Base-by-base conservation (phyloP, 495 filamentous ascomycete genomes). In the Terfezia boudieri region DNA sequence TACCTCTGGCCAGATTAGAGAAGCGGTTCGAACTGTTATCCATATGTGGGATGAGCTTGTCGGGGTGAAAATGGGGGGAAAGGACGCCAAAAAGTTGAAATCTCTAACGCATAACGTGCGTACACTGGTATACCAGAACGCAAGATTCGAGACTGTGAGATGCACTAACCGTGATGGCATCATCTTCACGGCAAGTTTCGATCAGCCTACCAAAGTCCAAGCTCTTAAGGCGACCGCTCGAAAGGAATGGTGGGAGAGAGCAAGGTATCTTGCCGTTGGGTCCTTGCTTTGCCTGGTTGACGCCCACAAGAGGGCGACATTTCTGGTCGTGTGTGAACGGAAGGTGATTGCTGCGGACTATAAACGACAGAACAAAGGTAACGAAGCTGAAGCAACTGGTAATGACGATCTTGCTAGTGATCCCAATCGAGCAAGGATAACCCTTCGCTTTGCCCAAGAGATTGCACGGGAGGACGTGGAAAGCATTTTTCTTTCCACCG, bases 1-100 rank as follows among this genome's bases (percentile, higher is more conserved):
- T 61, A 79, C 73, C 0, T 64, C 80, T 1, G 79, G 80, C 5
- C 75, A 76, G 57, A 68, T 84, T 2, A 66, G 76, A 49, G 77
- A 83, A 59, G 72, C 73, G 7, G 8, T 68, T 82, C 10, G 65
- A 63, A 2, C 75, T 81, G 0, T 69, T 83, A 1, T 63, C 86
- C 0, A 81, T 87, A 59, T 67, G 76, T 53, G 77, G 86, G 57
- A 84, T 86, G 55, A 71, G 82, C n/a, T 70, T 86, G 5, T 65
- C 83, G 9, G 70, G 80, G 26, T 32, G 26, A 32, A 10, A 77
- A 82, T 64, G 79, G 83, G 61, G 79, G 72, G 0, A 63, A 80
- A 1, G 78, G 79, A 5, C 74, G 75, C 57, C 68, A 83, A 2
- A 66, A 75, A 49, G 77, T 82, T 60, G 72, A 73, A 7, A 70